Evolutionary conservation across 176 grass and related monocot species (phyloP).

Genomic region (Triticum turgidum): DNA sequence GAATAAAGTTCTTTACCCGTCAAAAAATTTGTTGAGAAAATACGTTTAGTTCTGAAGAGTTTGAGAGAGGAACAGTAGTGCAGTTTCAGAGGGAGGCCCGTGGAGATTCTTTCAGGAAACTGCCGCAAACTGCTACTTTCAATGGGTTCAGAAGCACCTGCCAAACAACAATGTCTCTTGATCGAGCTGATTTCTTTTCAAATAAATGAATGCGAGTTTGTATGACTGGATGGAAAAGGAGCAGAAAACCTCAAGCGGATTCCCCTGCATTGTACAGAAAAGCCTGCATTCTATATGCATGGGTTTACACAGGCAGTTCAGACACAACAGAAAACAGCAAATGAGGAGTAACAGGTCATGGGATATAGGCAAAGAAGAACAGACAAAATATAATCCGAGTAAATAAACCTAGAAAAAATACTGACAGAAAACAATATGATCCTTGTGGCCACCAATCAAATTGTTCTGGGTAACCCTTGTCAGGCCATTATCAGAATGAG

Average conservation of each 20-base stretch:
- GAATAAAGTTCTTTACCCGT: too few species aligned
- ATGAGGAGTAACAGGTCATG: not conserved
- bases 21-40: not conserved
- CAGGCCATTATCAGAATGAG: not conserved
- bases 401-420: too few species aligned
- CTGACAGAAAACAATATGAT: not conserved
- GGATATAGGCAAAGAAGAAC: not conserved
- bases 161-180: too few species aligned
- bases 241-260: not conserved
- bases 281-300: too few species aligned
- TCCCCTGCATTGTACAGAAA: not conserved
- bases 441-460: not conserved
- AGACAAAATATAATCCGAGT: too few species aligned
- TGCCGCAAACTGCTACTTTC: too few species aligned
- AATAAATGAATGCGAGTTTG: not conserved
- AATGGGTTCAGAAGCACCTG: too few species aligned
- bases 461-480: not conserved
- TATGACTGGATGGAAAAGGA: not conserved
- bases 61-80: too few species aligned
- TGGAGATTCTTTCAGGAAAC: too few species aligned
- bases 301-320: not conserved
- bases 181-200: slow-evolving; percentile 1
- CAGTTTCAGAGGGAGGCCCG: too few species aligned
- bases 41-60: too few species aligned
- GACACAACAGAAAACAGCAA: not conserved